Conservation (phyloP, 148 eudicot species). For the Silene uniflora region DNA sequence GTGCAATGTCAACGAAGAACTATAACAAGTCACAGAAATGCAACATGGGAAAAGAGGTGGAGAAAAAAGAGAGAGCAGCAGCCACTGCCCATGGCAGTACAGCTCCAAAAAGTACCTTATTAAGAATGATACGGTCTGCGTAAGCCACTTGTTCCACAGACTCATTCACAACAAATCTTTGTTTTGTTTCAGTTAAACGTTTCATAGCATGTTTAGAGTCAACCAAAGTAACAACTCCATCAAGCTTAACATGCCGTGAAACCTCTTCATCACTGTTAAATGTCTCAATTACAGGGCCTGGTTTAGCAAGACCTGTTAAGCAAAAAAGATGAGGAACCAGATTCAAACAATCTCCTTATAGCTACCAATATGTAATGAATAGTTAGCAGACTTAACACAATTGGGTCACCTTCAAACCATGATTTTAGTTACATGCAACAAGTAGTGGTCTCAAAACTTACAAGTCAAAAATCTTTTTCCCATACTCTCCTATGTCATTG, state of each 20-base stretch:
- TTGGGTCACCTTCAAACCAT: too few relatives aligned
- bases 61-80: not conserved
- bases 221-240: conserved; percentile 93
- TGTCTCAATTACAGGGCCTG: conserved; percentile 96
- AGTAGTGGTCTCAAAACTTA: too few relatives aligned
- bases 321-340: not conserved
- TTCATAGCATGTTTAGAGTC: conserved; percentile 80
- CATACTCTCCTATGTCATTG: too few relatives aligned
- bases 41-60: too few relatives aligned
- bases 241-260: conserved; percentile 73
- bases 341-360: not conserved
- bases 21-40: not conserved
- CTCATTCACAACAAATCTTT: conserved; percentile 93
- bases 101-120: conserved; percentile 50
- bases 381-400: not conserved
- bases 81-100: not conserved
- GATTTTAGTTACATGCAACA: too few relatives aligned
- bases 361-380: not conserved
- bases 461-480: too few relatives aligned
- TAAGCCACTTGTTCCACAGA: conserved; percentile 97
- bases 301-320: conserved; percentile 89
- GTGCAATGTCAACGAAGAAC: not conserved
- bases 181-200: conserved; percentile 79
- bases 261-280: conserved; percentile 83
- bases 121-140: conserved; percentile 85